Evolutionary conservation across 352 stramenopile genomes (phyloP).

Genomic region (Globisporangium cystogenes): DNA sequence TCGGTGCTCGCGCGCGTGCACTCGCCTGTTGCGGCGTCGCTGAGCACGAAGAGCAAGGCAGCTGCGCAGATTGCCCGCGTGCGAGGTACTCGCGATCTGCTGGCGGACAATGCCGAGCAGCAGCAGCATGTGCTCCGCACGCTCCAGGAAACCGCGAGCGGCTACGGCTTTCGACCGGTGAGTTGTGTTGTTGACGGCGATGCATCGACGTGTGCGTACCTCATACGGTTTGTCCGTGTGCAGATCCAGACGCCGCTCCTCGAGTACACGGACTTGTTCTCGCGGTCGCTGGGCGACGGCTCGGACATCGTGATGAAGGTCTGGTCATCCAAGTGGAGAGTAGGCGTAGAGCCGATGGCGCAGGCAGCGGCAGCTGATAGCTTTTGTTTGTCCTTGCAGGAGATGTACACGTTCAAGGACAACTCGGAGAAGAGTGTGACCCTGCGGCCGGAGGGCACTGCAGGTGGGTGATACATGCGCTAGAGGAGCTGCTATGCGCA

Average conservation of each 20-base stretch:
- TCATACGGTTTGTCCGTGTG: background rate
- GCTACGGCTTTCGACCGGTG: conserved; percentile 79
- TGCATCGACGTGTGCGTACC: background rate
- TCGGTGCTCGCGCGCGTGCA: too few species aligned
- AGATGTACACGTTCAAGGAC: conserved; percentile 89
- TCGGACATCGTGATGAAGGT: conserved; percentile 89
- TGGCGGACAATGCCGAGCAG: conserved; percentile 53
- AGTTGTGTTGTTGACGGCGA: background rate
- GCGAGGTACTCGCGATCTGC: conserved; percentile 68
- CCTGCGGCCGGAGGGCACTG: conserved; percentile 79
- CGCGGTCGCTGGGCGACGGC: conserved; percentile 69
- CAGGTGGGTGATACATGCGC: conserved; percentile 18
- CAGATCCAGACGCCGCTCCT: conserved; percentile 81
- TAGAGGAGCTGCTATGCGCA: background rate
- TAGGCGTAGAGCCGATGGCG: background rate
- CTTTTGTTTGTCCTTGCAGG: conserved; percentile 27
- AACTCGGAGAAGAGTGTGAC: conserved; percentile 86
- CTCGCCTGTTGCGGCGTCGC: too few species aligned
- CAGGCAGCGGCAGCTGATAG: background rate
- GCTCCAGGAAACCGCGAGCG: conserved; percentile 48
- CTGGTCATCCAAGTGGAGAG: conserved; percentile 15
- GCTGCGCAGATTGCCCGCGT: conserved; percentile 42
- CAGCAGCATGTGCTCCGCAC: conserved; percentile 53
- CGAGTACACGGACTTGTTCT: conserved; percentile 86
- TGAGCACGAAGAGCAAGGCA: conserved; percentile 17